Evolutionary conservation across 768 basidiomycete species (phyloP), one percentile per base, ranked within the genome.

Genomic region (Boletus eberwhitei): DNA sequence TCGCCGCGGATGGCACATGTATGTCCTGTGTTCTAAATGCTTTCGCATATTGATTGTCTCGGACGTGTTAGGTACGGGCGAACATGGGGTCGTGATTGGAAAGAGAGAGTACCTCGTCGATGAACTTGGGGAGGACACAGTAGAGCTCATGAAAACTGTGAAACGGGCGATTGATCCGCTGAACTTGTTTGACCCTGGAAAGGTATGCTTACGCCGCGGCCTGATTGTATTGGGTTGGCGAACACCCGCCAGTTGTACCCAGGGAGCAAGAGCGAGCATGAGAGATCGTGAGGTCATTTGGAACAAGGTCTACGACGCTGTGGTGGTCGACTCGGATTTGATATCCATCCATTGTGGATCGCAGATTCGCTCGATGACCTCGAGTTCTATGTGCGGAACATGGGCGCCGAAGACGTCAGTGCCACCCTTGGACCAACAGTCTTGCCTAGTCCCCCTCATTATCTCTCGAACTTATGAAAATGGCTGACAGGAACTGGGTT

Each of bases 51-150:
- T 39, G 17, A 60, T 17, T 32, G 12, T 52, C 50, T 50, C 26
- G 29, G 26, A 22, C 6, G 22, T 13, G 24, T 11, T 57, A 90
- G 87, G 87, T 60, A 90, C 87, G 5, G 90, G 90, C 9, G 91
- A 94, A 68, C 93, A 94, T 67, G 93, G 92, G 0, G 87, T 94
- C 14, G 92, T 93, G 1, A 71, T 93, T 8, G 92, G 92, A 11
- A 94, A 94, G 74, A 87, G 84, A 61, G 82, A 88, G 63, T 96
- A 90, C 69, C 79, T 98, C 2, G 68, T 74, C 17, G 79, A 85
- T 17, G 95, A 98, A 68, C 79, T 98, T 1, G 95, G 95, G 0
- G 75, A 75, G 42, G 86, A 84, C 5, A 95, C 94, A 0, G 86
- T 97, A 13, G 81, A 83, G 44, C 73, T 96, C 9, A 93, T 97